A percentile compares a stretch with the other conserved stretches of the same genome.
Evolutionary conservation across 2,329 filamentous ascomycete species (phyloP).

Genomic region (Xylariaceae sp.): DNA sequence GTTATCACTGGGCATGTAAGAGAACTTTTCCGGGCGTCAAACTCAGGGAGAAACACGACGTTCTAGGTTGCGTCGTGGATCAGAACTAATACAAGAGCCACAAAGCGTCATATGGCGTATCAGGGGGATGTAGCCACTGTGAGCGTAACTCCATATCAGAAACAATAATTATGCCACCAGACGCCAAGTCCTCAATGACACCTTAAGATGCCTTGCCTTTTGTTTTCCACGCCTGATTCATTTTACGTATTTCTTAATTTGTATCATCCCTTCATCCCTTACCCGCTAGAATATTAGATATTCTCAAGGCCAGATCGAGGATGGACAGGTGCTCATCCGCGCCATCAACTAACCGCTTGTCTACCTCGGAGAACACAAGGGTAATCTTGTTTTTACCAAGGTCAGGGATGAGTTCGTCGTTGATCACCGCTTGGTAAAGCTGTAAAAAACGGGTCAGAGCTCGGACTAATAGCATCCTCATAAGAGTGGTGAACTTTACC

Average conservation of each 20-base stretch:
- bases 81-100: neutral
- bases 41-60: neutral
- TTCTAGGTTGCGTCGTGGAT: neutral
- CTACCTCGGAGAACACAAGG: conserved; percentile 87
- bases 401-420: conserved; percentile 83
- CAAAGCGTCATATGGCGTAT: neutral
- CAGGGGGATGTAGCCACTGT: neutral
- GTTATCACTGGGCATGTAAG: too few relatives aligned
- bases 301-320: conserved; percentile 81
- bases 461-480: neutral
- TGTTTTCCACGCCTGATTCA: neutral
- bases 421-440: conserved; percentile 83
- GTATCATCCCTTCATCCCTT: conserved; percentile 37
- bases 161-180: neutral
- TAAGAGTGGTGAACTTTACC: conserved; percentile 52
- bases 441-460: conserved; percentile 42
- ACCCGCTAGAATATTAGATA: conserved; percentile 73
- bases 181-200: conserved; percentile 2
- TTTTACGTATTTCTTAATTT: neutral
- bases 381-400: conserved; percentile 90
- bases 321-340: conserved; percentile 94
- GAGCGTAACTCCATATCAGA: neutral
- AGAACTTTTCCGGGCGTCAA: too few relatives aligned
- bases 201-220: conserved; percentile 7
- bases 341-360: conserved; percentile 93